Conservation (phyloP, 495 filamentous ascomycete genomes). For the Xylaria castorea region DNA sequence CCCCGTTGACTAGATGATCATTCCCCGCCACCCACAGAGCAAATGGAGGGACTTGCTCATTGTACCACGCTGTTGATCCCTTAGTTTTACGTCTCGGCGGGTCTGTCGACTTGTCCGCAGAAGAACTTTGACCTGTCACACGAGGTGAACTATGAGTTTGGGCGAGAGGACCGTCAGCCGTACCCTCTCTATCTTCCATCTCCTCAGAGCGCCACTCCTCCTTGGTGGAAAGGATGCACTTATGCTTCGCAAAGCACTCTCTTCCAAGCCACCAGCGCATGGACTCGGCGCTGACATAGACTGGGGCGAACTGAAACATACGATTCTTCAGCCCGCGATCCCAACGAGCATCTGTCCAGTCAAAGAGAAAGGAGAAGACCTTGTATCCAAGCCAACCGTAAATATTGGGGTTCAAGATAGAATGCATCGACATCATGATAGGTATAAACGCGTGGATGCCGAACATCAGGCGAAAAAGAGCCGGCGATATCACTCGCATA, state of each 20-base stretch:
- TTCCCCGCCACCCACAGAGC: conserved; percentile 87
- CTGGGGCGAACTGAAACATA: conserved; percentile 91
- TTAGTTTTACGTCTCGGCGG: conserved; percentile 41
- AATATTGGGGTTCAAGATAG: conserved; percentile 63
- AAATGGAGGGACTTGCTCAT: conserved; percentile 78
- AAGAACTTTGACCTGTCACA: too few species aligned
- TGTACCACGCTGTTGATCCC: conserved; percentile 76
- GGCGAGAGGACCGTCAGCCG: conserved; percentile 39
- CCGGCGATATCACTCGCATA: conserved; percentile 80
- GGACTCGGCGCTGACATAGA: conserved; percentile 86
- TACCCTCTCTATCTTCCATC: conserved; percentile 68
- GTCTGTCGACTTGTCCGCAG: conserved; percentile 23
- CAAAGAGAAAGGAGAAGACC: conserved; percentile 89
- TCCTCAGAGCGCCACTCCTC: conserved; percentile 71
- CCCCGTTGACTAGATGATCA: conserved; percentile 85
- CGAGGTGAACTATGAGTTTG: conserved; percentile 17
- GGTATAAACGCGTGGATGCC: conserved; percentile 96
- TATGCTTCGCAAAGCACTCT: conserved; percentile 89
- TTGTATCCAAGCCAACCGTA: conserved; percentile 90
- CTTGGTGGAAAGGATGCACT: conserved; percentile 84
- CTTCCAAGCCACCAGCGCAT: conserved; percentile 97
- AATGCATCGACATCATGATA: conserved; percentile 88
- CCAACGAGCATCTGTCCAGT: conserved; percentile 88
- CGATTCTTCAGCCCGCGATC: conserved; percentile 79
- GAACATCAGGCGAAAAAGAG: conserved; percentile 81